These are phyloP conservation scores for Stephania cephalantha DNA, from an alignment of 164 flowering plant genomes.

Conservation along the genomic window DNA sequence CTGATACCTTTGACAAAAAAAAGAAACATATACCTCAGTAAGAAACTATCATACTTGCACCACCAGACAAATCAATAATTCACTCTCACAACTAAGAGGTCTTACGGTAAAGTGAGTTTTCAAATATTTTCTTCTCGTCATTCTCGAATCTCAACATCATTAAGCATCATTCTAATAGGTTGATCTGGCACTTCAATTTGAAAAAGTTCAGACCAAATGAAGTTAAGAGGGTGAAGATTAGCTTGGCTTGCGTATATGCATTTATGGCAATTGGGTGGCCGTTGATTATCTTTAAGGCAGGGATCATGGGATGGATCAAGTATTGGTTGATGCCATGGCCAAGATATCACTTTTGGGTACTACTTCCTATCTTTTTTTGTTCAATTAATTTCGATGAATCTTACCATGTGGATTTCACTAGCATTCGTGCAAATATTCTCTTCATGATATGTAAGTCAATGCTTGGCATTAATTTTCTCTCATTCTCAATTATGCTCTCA, in stretches of 20 bases:
- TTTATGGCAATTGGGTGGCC: slow-evolving; percentile 95
- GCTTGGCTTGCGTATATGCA: slow-evolving; percentile 84
- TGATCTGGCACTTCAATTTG: slow-evolving; percentile 75
- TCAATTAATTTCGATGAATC: neutral
- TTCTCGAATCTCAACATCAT: slow-evolving; percentile 3
- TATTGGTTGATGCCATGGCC: slow-evolving; percentile 98
- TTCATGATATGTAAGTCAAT: neutral
- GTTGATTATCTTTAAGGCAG: slow-evolving; percentile 64
- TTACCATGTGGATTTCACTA: neutral
- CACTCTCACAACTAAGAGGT: neutral
- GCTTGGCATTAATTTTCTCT: neutral
- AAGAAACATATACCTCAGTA: too few relatives aligned
- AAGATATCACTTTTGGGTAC: slow-evolving; percentile 97
- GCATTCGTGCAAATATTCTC: neutral
- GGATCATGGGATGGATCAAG: slow-evolving; percentile 80
- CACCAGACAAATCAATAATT: too few relatives aligned
- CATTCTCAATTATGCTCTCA: too few relatives aligned
- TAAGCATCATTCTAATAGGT: slow-evolving; percentile 34
- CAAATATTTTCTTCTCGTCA: neutral
- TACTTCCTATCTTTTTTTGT: slow-evolving; percentile 5
- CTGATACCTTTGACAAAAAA: too few relatives aligned
- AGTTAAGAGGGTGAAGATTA: slow-evolving; percentile 79
- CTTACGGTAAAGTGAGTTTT: neutral
- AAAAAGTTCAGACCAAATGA: slow-evolving; percentile 81
- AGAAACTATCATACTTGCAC: too few relatives aligned